Conservation (phyloP, 805 yeast species). For the Candida palmyrensis region DNA sequence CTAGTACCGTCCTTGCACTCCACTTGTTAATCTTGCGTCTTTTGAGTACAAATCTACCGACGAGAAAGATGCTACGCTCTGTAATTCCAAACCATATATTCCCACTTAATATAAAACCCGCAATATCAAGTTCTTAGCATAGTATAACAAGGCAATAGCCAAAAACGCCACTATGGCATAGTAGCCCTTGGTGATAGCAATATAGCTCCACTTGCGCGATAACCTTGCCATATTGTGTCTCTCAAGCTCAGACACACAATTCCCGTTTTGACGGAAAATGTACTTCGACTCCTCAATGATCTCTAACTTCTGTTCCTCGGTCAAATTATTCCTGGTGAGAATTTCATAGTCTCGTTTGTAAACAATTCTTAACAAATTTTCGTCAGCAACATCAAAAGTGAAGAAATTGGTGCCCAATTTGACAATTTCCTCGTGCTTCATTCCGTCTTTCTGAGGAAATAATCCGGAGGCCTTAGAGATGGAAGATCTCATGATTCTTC, state of each 20-base stretch:
- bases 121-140: slow-evolving; percentile 26
- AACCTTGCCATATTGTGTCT: slow-evolving; percentile 55
- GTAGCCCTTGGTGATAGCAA: slow-evolving; percentile 48
- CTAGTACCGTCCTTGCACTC: neutral
- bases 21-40: neutral
- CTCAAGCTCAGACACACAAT: slow-evolving; percentile 63
- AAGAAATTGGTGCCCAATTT: slow-evolving; percentile 65
- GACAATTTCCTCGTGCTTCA: slow-evolving; percentile 58
- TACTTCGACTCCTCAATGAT: slow-evolving; percentile 63
- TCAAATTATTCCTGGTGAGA: slow-evolving; percentile 63
- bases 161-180: slow-evolving; percentile 34
- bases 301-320: slow-evolving; percentile 66
- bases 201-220: slow-evolving; percentile 50
- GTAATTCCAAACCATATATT: too few species aligned
- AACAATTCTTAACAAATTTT: slow-evolving; percentile 53
- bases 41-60: neutral
- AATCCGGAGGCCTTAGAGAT: slow-evolving; percentile 62
- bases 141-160: slow-evolving; percentile 26
- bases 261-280: slow-evolving; percentile 59
- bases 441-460: slow-evolving; percentile 69
- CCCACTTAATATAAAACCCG: slow-evolving; percentile 8
- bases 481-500: slow-evolving; percentile 64
- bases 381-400: slow-evolving; percentile 65
- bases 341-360: slow-evolving; percentile 78
- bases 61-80: too few species aligned